Conservation (phyloP, 139 green algal genomes). For the Micromonas commoda region DNA sequence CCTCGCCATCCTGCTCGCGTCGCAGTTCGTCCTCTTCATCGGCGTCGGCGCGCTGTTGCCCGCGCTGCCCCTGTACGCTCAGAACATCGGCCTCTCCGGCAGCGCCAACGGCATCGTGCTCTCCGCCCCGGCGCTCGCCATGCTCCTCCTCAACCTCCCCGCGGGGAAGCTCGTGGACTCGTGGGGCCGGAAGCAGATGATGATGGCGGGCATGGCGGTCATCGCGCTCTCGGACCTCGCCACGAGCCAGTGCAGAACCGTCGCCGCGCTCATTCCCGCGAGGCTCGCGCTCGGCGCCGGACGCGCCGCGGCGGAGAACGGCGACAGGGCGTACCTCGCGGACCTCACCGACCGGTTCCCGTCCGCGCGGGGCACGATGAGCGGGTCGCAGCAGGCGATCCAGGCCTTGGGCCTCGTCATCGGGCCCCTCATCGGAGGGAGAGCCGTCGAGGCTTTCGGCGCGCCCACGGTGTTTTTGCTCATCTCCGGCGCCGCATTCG, state of each 20-base stretch:
- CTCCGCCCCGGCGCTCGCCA: conserved; percentile 24
- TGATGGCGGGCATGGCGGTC: conserved; percentile 18
- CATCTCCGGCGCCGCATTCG: conserved; percentile 12
- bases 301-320: not conserved
- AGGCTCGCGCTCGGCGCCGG: conserved; percentile 19
- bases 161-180: conserved; percentile 7
- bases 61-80: conserved; percentile 25
- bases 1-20: conserved; percentile 8
- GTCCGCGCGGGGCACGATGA: not conserved
- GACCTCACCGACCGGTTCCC: conserved; percentile 24
- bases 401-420: conserved; percentile 24
- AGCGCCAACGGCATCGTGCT: conserved; percentile 23
- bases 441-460: conserved; percentile 8
- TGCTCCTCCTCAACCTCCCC: conserved; percentile 25
- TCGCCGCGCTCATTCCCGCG: not conserved
- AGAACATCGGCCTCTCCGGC: conserved; percentile 14
- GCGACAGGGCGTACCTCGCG: conserved; percentile 18
- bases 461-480: conserved; percentile 11
- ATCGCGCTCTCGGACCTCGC: not conserved
- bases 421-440: conserved; percentile 17
- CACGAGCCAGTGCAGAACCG: not conserved
- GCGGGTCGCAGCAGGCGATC: conserved; percentile 9
- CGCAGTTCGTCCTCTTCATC: conserved; percentile 29
- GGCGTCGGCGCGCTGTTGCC: conserved; percentile 26
- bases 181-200: conserved; percentile 22